Evolutionary conservation across 768 basidiomycete species (phyloP).

Genomic region (Rickenella mellea): DNA sequence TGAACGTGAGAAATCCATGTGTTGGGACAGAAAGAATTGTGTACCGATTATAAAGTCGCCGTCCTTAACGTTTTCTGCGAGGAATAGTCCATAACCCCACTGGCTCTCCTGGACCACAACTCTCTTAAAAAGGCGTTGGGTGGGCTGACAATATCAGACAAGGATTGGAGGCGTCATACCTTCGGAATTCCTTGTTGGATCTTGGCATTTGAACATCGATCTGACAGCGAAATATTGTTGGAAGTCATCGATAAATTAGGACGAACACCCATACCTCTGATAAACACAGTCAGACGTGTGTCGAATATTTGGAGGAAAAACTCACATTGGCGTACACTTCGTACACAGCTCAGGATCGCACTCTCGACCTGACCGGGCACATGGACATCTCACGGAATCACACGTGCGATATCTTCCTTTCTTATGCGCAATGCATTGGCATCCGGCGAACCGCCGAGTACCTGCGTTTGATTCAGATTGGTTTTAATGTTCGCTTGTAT

Average conservation of each 20-base stretch:
- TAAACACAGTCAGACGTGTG: background rate
- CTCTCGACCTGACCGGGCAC: constrained; percentile 40
- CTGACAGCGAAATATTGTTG: too few species aligned
- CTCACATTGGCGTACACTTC: constrained; percentile 41
- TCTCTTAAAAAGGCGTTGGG: too few species aligned
- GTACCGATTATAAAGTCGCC: constrained; percentile 32
- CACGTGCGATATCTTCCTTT: constrained; percentile 16
- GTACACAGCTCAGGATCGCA: constrained; percentile 62
- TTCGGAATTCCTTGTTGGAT: constrained; percentile 38
- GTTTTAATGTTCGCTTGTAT: background rate
- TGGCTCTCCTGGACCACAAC: background rate
- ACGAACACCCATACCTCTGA: background rate
- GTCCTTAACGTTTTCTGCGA: constrained; percentile 28
- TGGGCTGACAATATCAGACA: too few species aligned
- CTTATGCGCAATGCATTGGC: constrained; percentile 30
- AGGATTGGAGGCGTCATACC: constrained; percentile 28
- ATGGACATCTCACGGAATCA: constrained; percentile 40
- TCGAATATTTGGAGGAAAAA: constrained; percentile 3
- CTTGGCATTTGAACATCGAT: constrained; percentile 36
- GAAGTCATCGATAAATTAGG: background rate
- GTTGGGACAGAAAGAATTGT: background rate
- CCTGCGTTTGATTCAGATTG: constrained; percentile 26
- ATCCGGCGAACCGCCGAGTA: constrained; percentile 45
- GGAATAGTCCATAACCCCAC: constrained; percentile 1
- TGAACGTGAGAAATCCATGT: background rate